phyloP scores from a whole-genome alignment of 169 alveolate genomes.

The Plasmodium cynomolgi region DNA sequence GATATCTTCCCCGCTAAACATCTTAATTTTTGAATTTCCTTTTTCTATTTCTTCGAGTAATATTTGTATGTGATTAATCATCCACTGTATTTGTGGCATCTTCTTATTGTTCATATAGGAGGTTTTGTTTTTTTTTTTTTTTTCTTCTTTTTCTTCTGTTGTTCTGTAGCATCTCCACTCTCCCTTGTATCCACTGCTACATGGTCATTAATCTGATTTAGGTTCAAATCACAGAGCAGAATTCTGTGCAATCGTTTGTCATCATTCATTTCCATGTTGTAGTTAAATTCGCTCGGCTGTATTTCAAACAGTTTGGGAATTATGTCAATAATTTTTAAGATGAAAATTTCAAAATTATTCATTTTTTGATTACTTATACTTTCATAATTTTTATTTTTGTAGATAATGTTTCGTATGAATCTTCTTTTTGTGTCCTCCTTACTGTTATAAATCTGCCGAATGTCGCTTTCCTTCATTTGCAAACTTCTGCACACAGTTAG shows the following conservation, averaged over 20 bases:
- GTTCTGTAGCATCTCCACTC: not conserved
- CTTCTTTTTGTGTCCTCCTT: constrained; percentile 10
- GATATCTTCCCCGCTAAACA: constrained; percentile 6
- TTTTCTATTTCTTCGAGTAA: constrained; percentile 39
- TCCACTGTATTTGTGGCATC: constrained; percentile 71
- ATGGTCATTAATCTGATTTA: not conserved
- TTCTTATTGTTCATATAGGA: constrained; percentile 67
- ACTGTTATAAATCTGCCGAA: constrained; percentile 14
- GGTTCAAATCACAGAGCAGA: constrained; percentile 9
- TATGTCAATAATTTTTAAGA: constrained; percentile 59
- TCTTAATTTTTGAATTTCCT: not conserved
- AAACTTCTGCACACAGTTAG: constrained; percentile 57
- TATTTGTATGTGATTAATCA: constrained; percentile 58
- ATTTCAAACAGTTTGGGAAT: constrained; percentile 64
- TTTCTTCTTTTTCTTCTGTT: not conserved
- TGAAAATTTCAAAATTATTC: constrained; percentile 74
- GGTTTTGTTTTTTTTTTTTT: constrained; percentile 44
- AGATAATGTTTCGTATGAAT: constrained; percentile 35
- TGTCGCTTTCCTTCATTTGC: constrained; percentile 5
- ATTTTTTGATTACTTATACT: constrained; percentile 66
- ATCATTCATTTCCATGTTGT: not conserved
- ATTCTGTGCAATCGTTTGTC: not conserved
- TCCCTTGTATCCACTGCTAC: not conserved
- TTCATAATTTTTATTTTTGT: constrained; percentile 51
- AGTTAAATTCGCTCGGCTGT: constrained; percentile 32